Percentiles rank a stretch among this genome's conserved stretches.
Conservation (phyloP, 345 rosid species). For the Arabidopsis thaliana region TAIR10.1 NC_003070.9:7758501-7759000, state of each 20-base stretch:
- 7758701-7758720: conserved; percentile 14
- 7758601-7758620: conserved; percentile 33
- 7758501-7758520: conserved; percentile 44
- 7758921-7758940: not conserved
- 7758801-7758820: not conserved
- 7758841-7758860: not conserved
- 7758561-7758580: conserved; percentile 30
- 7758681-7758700: not conserved
- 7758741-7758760: not conserved
- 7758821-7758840: not conserved
- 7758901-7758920: too few relatives aligned
- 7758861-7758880: not conserved
- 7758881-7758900: too few relatives aligned
- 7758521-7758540: conserved; percentile 21
- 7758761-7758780: not conserved
- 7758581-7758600: conserved; percentile 32
- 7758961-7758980: not conserved
- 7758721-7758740: not conserved
- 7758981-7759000: not conserved
- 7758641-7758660: conserved; percentile 36
- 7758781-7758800: not conserved
- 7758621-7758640: conserved; percentile 25
- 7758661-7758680: conserved; percentile 21
- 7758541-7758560: conserved; percentile 19
- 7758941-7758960: not conserved